Evolutionary conservation across 2,329 filamentous ascomycete species (phyloP).

Genomic region (Sclerotinia trifoliorum): DNA sequence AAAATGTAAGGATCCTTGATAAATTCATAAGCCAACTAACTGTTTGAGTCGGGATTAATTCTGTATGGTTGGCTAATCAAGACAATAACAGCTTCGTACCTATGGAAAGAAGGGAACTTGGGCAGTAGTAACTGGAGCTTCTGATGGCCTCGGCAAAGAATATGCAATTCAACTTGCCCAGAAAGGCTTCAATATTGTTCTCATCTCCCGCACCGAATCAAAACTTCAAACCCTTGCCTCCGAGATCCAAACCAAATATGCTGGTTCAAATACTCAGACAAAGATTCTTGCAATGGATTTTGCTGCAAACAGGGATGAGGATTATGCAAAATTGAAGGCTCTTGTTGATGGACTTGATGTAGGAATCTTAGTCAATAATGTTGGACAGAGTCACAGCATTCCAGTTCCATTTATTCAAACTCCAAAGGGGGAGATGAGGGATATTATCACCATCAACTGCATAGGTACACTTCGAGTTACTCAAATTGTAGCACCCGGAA

Average conservation of each 20-base stretch:
- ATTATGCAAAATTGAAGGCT: slow-evolving; percentile 72
- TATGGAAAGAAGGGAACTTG: slow-evolving; percentile 91
- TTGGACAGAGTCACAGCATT: slow-evolving; percentile 90
- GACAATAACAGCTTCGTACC: slow-evolving; percentile 65
- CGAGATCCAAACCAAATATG: slow-evolving; percentile 71
- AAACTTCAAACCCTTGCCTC: slow-evolving; percentile 78
- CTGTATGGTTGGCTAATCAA: not conserved
- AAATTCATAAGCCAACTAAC: not conserved
- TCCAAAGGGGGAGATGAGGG: slow-evolving; percentile 72
- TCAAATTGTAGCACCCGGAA: slow-evolving; percentile 77
- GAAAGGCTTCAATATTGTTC: slow-evolving; percentile 91
- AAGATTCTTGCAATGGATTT: slow-evolving; percentile 93
- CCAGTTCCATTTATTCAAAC: slow-evolving; percentile 87
- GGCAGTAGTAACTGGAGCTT: slow-evolving; percentile 92
- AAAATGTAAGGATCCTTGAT: slow-evolving; percentile 47
- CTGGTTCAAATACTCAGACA: slow-evolving; percentile 60
- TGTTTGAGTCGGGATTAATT: not conserved
- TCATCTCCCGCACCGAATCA: slow-evolving; percentile 91
- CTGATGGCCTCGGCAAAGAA: slow-evolving; percentile 95
- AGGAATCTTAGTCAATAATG: slow-evolving; percentile 91
- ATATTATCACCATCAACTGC: slow-evolving; percentile 96
- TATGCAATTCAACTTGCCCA: slow-evolving; percentile 85
- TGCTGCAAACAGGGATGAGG: slow-evolving; percentile 70
- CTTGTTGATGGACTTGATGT: slow-evolving; percentile 74
- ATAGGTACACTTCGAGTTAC: slow-evolving; percentile 85